These are phyloP conservation scores for Pseudogymnoascus sp. DNA, from an alignment of 2,329 filamentous ascomycete genomes.

Conservation along the genomic window DNA sequence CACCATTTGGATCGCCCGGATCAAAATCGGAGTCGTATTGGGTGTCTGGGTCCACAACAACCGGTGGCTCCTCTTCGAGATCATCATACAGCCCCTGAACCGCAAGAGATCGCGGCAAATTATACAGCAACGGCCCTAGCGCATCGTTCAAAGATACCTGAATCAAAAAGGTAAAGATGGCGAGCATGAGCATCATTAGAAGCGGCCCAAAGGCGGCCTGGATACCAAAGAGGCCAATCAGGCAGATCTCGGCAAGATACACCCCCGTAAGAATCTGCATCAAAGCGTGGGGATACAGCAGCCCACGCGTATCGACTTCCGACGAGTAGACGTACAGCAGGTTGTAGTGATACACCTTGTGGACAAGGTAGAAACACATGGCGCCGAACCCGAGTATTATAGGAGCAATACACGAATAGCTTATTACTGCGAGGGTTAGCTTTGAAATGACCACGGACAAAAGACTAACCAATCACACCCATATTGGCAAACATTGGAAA, in stretches of 20 bases:
- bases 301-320: conserved; percentile 57
- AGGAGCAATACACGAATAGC: conserved; percentile 59
- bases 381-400: conserved; percentile 58
- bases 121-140: conserved; percentile 24
- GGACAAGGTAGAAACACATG: conserved; percentile 56
- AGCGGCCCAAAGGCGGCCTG: conserved; percentile 45
- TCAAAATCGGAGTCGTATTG: conserved; percentile 30
- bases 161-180: conserved; percentile 48
- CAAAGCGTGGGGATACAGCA: conserved; percentile 55
- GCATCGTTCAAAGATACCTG: conserved; percentile 36
- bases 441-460: neutral
- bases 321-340: conserved; percentile 56
- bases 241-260: conserved; percentile 54
- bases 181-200: conserved; percentile 49
- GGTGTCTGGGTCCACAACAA: conserved; percentile 23
- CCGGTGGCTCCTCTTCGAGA: neutral
- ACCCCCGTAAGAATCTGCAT: conserved; percentile 57
- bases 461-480: conserved; percentile 43
- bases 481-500: conserved; percentile 51
- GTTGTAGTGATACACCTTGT: conserved; percentile 60
- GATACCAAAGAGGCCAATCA: conserved; percentile 58
- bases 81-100: conserved; percentile 21
- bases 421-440: conserved; percentile 42
- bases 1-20: conserved; percentile 13
- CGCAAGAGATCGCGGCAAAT: conserved; percentile 25